Percentiles rank a stretch among this genome's conserved stretches.
phyloP scores from a whole-genome alignment of 2,329 filamentous ascomycete genomes.

The Trichoderma brevicompactum region DNA sequence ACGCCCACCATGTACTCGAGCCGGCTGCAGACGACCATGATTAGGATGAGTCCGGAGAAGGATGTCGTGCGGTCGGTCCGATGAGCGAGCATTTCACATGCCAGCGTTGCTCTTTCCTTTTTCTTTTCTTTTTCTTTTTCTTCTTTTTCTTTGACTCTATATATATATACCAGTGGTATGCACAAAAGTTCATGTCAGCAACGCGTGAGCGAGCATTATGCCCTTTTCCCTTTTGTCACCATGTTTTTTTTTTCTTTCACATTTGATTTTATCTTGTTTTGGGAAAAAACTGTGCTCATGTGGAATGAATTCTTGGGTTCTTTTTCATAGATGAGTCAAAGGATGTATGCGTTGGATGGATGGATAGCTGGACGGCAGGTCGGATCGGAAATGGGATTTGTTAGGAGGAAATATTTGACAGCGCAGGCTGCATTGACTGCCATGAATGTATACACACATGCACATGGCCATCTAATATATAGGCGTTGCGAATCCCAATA shows the following conservation, averaged over 20 bases:
- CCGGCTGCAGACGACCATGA: constrained; percentile 31
- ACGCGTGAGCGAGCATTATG: constrained; percentile 6
- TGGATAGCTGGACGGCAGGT: neutral
- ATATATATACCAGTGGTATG: neutral
- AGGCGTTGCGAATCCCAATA: constrained; percentile 18
- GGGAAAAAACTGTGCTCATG: neutral
- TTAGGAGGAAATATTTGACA: neutral
- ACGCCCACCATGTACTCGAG: constrained; percentile 29
- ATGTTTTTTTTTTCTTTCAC: neutral
- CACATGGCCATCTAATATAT: constrained; percentile 15
- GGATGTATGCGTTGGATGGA: constrained; percentile 9
- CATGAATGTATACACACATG: neutral
- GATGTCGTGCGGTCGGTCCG: constrained; percentile 29
- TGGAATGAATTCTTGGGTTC: neutral
- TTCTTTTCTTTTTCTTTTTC: neutral
- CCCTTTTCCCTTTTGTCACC: neutral
- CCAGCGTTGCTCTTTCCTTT: neutral
- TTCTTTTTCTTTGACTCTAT: neutral
- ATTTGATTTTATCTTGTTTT: neutral
- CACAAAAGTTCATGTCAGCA: constrained; percentile 14
- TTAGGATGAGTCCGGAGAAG: constrained; percentile 35
- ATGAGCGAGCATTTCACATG: constrained; percentile 7
- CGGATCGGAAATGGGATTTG: neutral
- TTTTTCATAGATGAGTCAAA: neutral
- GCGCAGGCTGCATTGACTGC: constrained; percentile 8